Conservation (phyloP, 768 basidiomycete genomes). For the Termitomyces sp. region DNA sequence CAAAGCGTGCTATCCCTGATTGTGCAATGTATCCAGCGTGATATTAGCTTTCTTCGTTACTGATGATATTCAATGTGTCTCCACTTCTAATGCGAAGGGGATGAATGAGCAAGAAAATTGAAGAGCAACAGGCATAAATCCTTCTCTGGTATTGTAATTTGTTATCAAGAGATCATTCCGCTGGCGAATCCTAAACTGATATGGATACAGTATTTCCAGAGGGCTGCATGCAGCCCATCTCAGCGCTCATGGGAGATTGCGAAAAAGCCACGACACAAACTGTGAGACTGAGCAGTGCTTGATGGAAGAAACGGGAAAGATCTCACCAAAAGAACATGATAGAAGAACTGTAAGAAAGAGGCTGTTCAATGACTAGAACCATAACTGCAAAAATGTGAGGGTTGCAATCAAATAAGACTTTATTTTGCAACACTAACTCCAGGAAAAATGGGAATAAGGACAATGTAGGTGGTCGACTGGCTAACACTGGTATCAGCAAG, state of each 20-base stretch:
- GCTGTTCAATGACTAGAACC: background rate
- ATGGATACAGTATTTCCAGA: background rate
- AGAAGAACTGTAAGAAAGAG: background rate
- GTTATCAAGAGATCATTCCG: background rate
- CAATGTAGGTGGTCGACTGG: background rate
- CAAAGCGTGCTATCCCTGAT: too few species aligned
- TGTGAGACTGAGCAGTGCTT: background rate
- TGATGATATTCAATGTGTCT: too few species aligned
- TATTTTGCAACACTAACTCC: background rate
- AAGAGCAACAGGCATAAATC: background rate
- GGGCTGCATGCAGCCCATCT: background rate
- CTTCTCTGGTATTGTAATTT: background rate
- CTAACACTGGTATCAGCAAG: background rate
- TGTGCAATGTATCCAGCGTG: too few species aligned
- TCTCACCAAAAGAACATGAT: background rate
- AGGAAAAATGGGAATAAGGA: background rate
- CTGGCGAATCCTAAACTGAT: background rate
- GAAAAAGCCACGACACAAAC: background rate
- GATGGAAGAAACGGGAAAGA: too few species aligned
- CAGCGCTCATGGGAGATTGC: background rate
- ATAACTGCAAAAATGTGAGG: background rate
- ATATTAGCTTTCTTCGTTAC: too few species aligned
- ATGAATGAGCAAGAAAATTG: background rate
- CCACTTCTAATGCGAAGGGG: too few species aligned
- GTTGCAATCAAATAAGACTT: background rate